phyloP scores from a whole-genome alignment of 306 rosid genomes.

The Inga leiocalycina region DNA sequence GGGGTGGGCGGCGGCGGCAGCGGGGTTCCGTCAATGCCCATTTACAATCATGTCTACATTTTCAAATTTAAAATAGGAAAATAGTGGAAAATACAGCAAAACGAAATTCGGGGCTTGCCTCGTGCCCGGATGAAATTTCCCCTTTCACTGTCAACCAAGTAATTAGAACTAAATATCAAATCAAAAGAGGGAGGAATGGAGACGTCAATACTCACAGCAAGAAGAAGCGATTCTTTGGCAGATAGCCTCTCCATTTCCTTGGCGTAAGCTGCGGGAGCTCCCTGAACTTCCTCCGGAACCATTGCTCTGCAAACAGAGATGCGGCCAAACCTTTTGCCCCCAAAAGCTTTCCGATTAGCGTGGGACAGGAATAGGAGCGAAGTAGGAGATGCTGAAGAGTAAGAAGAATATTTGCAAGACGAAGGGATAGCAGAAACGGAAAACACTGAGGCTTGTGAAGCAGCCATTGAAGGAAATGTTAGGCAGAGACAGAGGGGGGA shows the following conservation, averaged over 20 bases:
- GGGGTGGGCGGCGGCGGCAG: no score
- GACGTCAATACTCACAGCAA: slow-evolving; percentile 67
- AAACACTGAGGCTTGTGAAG: slow-evolving; percentile 43
- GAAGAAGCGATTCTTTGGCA: slow-evolving; percentile 96
- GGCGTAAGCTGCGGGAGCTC: slow-evolving; percentile 88
- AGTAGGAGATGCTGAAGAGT: slow-evolving; percentile 18
- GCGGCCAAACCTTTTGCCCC: slow-evolving; percentile 23
- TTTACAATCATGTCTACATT: neutral
- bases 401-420: slow-evolving; percentile 30
- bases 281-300: slow-evolving; percentile 85
- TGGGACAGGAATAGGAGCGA: slow-evolving; percentile 29
- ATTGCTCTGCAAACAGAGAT: slow-evolving; percentile 55
- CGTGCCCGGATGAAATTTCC: neutral
- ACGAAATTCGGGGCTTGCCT: neutral
- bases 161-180: neutral
- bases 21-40: neutral
- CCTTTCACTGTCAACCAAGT: neutral
- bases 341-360: slow-evolving; percentile 8
- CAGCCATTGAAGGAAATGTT: slow-evolving; percentile 45
- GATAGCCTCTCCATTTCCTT: slow-evolving; percentile 99
- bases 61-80: neutral
- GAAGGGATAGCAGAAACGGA: slow-evolving; percentile 41
- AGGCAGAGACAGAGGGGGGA: slow-evolving; percentile 5
- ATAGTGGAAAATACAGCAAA: neutral
- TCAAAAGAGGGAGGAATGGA: neutral